Base-by-base conservation (phyloP, 257 asterid genomes). In the Linderniella brevidens region DNA sequence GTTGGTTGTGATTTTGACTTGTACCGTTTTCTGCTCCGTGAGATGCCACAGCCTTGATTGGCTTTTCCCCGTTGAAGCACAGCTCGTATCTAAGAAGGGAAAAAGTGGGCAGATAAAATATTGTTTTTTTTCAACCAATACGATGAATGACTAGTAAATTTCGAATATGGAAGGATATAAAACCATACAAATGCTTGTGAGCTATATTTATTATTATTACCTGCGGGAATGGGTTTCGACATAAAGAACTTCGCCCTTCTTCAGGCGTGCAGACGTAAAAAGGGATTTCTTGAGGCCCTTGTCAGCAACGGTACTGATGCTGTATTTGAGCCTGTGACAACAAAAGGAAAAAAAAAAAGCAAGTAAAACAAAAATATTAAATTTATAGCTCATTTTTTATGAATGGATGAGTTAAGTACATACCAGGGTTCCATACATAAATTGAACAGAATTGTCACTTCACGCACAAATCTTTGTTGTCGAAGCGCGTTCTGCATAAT, bases 361-460 rank as follows among this genome's bases (percentile, higher is more conserved):
- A n/a, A n/a, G n/a, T n/a, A n/a, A n/a, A n/a, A n/a, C n/a, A n/a
- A n/a, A n/a, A n/a, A n/a, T n/a, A n/a, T n/a, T n/a, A n/a, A n/a
- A n/a, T n/a, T n/a, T n/a, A n/a, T n/a, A n/a, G n/a, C n/a, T n/a
- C n/a, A n/a, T n/a, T n/a, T n/a, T n/a, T n/a, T n/a, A n/a, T n/a
- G n/a, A n/a, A n/a, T n/a, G n/a, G n/a, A n/a, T n/a, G n/a, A n/a
- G n/a, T n/a, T n/a, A n/a, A n/a, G n/a, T 37, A 54, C 82, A 56
- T 81, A 90, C 98, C 98, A 90, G 50, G 98, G 98, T 69, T 90
- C 98, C 81, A 75, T 77, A 58, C 96, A 90, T 52, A 85, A 76
- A 73, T 81, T 90, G 76, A 81, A 90, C 71, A 74, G 92, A 58
- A 77, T 66, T 4, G 93, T 75, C 51, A 84, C 96, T 78, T 84